These are phyloP conservation scores for Aspergillus bertholletiae DNA, from an alignment of 495 filamentous ascomycete species.

Conservation along the genomic window DNA sequence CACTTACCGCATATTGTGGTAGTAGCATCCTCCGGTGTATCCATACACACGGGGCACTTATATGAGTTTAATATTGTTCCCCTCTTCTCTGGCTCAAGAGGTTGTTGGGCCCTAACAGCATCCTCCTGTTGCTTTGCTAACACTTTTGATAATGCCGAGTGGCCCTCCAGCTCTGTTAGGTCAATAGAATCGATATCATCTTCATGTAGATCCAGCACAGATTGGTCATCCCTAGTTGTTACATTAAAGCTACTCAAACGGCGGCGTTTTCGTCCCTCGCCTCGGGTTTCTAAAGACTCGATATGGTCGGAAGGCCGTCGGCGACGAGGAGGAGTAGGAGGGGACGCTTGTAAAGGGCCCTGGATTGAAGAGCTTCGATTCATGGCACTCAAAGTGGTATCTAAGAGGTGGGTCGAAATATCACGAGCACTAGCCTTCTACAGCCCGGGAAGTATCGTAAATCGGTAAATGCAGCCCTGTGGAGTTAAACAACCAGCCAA, in stretches of 20 bases:
- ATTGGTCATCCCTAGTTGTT: not conserved
- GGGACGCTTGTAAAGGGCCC: no score
- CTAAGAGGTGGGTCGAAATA: not conserved
- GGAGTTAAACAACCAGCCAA: not conserved
- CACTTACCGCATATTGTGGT: constrained; percentile 80
- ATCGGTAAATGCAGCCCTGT: not conserved
- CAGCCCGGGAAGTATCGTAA: not conserved
- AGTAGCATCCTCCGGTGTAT: constrained; percentile 66
- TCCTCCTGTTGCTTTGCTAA: constrained; percentile 48
- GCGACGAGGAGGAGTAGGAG: not conserved
- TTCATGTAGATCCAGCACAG: constrained; percentile 5
- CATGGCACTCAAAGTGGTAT: not conserved
- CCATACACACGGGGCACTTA: constrained; percentile 85
- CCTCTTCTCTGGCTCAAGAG: constrained; percentile 39
- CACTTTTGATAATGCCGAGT: constrained; percentile 40
- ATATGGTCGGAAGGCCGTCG: constrained; percentile 1
- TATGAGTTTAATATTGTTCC: constrained; percentile 51
- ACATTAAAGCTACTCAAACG: constrained; percentile 18
- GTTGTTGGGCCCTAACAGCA: constrained; percentile 47
- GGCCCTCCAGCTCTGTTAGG: constrained; percentile 53
- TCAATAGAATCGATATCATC: constrained; percentile 51
- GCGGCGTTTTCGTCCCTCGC: constrained; percentile 20
- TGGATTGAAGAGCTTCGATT: not conserved
- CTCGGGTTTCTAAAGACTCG: constrained; percentile 4
- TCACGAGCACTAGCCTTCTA: no score